Conservation (phyloP, 1,284 basidiomycete genomes). For the Ceratobasidium papillatum region DNA sequence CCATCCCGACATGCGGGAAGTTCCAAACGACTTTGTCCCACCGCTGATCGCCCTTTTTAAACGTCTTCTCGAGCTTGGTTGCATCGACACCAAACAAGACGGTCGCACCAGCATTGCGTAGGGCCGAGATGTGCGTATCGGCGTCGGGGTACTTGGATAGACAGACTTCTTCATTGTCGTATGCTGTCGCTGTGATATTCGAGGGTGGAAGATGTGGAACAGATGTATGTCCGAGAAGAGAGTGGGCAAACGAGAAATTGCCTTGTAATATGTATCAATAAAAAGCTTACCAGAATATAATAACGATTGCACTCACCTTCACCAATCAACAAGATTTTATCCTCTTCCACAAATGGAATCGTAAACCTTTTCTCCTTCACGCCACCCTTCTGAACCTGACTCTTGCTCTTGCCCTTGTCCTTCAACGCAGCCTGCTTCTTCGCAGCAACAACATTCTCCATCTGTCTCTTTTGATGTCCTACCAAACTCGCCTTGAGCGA, state of each 20-base stretch:
- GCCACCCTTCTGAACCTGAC: not conserved
- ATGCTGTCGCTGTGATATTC: constrained; percentile 87
- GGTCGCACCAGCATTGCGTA: constrained; percentile 70
- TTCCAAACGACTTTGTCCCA: constrained; percentile 93
- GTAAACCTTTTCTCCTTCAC: constrained; percentile 23
- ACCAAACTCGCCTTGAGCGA: constrained; percentile 15
- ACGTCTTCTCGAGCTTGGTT: constrained; percentile 71
- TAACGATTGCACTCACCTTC: constrained; percentile 61
- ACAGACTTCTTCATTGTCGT: constrained; percentile 82
- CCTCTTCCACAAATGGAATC: constrained; percentile 77
- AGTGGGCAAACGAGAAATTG: constrained; percentile 91
- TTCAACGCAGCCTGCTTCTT: constrained; percentile 21
- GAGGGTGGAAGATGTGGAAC: constrained; percentile 64
- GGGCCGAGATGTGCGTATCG: constrained; percentile 62
- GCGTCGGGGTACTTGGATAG: constrained; percentile 85
- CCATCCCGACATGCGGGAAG: constrained; percentile 95
- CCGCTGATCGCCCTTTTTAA: constrained; percentile 61
- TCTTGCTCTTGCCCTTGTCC: constrained; percentile 18
- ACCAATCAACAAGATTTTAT: constrained; percentile 89
- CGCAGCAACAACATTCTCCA: not conserved
- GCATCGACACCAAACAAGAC: constrained; percentile 90
- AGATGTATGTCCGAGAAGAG: constrained; percentile 64
- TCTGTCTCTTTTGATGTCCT: constrained; percentile 26
- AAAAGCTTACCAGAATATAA: not conserved
- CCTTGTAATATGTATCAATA: constrained; percentile 51